Evolutionary conservation across 345 rosid genomes (phyloP).

Genomic region (Populus euphratica): DNA sequence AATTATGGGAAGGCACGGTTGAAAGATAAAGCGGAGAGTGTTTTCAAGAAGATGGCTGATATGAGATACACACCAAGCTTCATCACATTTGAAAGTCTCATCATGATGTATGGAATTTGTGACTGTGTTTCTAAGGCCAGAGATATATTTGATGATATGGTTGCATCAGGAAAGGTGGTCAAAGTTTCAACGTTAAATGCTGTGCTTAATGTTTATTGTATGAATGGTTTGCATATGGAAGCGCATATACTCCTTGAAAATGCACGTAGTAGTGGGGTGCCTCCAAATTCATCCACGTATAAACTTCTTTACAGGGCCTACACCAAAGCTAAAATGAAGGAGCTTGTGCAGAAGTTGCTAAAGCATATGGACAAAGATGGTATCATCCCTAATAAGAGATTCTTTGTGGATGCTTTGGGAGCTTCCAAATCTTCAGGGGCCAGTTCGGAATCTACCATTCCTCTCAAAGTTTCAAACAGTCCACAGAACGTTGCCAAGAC

Average conservation of each 20-base stretch:
- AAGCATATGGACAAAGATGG: conserved; percentile 76
- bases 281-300: conserved; percentile 64
- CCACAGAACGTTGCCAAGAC: conserved; percentile 22
- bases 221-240: conserved; percentile 62
- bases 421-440: conserved; percentile 43
- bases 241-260: conserved; percentile 57
- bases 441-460: conserved; percentile 31
- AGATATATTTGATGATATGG: conserved; percentile 59
- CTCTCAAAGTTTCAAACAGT: conserved; percentile 19
- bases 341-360: conserved; percentile 57
- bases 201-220: conserved; percentile 81
- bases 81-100: conserved; percentile 81
- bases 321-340: conserved; percentile 70
- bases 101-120: conserved; percentile 75
- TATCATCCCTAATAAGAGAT: conserved; percentile 72
- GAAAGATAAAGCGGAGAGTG: conserved; percentile 64
- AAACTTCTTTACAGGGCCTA: conserved; percentile 82
- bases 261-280: conserved; percentile 38
- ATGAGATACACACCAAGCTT: conserved; percentile 65
- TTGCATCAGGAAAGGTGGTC: conserved; percentile 49
- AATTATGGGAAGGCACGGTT: conserved; percentile 83
- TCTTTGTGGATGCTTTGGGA: conserved; percentile 81
- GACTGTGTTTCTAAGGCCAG: conserved; percentile 65
- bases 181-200: conserved; percentile 70
- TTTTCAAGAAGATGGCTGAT: conserved; percentile 54